Conservation (phyloP, 2,329 filamentous ascomycete species). For the Ophiostoma sp. region DNA sequence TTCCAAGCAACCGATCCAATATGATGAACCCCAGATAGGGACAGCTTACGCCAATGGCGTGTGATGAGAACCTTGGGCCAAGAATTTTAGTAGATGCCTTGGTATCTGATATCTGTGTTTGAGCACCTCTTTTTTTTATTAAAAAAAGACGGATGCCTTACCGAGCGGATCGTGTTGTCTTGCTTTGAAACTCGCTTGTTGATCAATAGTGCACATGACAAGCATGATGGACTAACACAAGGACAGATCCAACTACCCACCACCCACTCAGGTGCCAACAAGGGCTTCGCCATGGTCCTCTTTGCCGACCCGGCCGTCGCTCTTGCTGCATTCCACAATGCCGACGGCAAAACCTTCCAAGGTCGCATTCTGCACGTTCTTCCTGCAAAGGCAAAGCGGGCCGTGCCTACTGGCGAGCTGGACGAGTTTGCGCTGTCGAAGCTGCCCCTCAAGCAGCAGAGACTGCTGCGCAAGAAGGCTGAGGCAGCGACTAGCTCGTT, state of each 20-base stretch:
- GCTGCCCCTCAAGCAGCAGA: constrained; percentile 89
- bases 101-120: constrained; percentile 58
- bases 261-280: constrained; percentile 66
- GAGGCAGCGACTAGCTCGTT: constrained; percentile 74
- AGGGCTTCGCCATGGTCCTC: constrained; percentile 86
- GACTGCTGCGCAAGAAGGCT: constrained; percentile 77
- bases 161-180: constrained; percentile 11
- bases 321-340: constrained; percentile 68
- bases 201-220: not conserved
- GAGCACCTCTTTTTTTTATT: not conserved
- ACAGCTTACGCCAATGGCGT: constrained; percentile 90
- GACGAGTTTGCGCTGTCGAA: constrained; percentile 89
- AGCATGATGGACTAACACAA: constrained; percentile 11
- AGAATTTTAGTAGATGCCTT: constrained; percentile 99
- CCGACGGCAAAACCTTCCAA: constrained; percentile 85
- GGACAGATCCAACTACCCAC: constrained; percentile 80
- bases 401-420: constrained; percentile 47
- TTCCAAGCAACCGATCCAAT: constrained; percentile 21
- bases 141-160: not conserved
- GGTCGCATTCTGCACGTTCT: constrained; percentile 88
- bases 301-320: constrained; percentile 69
- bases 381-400: constrained; percentile 74
- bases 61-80: constrained; percentile 84
- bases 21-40: constrained; percentile 99
- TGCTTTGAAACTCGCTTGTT: constrained; percentile 2